phyloP scores from a whole-genome alignment of 495 filamentous ascomycete genomes.

The Cercophora samala region DNA sequence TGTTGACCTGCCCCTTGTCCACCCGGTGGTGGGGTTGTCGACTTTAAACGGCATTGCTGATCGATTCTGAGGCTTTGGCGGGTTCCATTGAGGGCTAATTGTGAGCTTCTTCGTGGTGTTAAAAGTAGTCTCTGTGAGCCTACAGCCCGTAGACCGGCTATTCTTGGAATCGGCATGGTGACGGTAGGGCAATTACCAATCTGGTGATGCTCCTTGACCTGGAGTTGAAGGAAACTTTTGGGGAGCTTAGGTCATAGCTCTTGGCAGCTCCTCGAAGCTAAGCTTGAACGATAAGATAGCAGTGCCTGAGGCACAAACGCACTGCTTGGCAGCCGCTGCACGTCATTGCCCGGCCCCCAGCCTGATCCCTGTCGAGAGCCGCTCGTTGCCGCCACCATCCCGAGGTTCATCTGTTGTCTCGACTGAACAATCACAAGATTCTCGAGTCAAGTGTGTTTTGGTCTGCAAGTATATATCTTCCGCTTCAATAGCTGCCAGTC shows the following conservation, averaged over 20 bases:
- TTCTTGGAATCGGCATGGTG: conserved; percentile 16
- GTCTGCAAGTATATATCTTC: neutral
- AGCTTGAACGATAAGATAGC: neutral
- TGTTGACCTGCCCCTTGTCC: conserved; percentile 1
- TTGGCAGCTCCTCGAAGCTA: neutral
- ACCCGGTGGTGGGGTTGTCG: conserved; percentile 12
- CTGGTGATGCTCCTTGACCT: neutral
- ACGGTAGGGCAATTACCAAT: neutral
- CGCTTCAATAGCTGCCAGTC: neutral
- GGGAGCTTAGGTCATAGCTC: conserved; percentile 13
- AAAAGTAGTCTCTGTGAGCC: conserved; percentile 9
- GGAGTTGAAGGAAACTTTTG: conserved; percentile 3
- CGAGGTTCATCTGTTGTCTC: conserved; percentile 20
- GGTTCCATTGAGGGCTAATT: conserved; percentile 7
- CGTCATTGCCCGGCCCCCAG: conserved; percentile 14
- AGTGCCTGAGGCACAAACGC: conserved; percentile 13
- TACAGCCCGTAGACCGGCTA: conserved; percentile 7
- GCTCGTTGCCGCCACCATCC: conserved; percentile 8
- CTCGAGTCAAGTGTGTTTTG: neutral
- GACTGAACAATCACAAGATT: conserved; percentile 1
- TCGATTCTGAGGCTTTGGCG: conserved; percentile 4
- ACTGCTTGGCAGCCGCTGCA: conserved; percentile 10
- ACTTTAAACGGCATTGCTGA: conserved; percentile 21
- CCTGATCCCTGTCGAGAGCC: conserved; percentile 13
- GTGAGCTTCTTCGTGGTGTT: conserved; percentile 9